Percentiles rank a stretch among this genome's conserved stretches.
Conservation (phyloP, 306 rosid species). For the Corylus avellana region DNA sequence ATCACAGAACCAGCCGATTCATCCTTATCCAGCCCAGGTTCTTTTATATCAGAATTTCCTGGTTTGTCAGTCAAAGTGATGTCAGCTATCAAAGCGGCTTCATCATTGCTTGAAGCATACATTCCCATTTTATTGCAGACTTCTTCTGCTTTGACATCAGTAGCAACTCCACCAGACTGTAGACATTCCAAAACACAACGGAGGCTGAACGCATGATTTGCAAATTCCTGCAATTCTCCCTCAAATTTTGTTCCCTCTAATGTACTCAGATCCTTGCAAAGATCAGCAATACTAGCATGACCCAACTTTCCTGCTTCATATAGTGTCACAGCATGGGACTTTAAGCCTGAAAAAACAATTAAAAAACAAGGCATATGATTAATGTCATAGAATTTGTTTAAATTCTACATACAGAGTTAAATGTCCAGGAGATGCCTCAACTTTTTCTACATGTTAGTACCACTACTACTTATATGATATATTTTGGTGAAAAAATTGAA, state of each 20-base stretch:
- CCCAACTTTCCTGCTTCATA: slow-evolving; percentile 97
- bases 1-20: slow-evolving; percentile 34
- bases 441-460: background rate
- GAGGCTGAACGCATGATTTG: slow-evolving; percentile 95
- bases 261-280: slow-evolving; percentile 89
- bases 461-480: background rate
- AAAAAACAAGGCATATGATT: slow-evolving; percentile 15
- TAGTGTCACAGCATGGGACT: slow-evolving; percentile 96
- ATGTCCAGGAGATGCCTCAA: background rate
- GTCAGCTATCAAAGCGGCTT: slow-evolving; percentile 42
- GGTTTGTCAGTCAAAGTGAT: slow-evolving; percentile 42
- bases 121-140: slow-evolving; percentile 36
- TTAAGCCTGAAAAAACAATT: slow-evolving; percentile 66
- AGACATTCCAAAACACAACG: slow-evolving; percentile 90
- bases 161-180: slow-evolving; percentile 73
- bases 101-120: slow-evolving; percentile 47
- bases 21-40: slow-evolving; percentile 33
- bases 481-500: background rate
- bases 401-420: background rate
- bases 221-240: slow-evolving; percentile 95
- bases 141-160: slow-evolving; percentile 46
- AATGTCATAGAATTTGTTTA: slow-evolving; percentile 10
- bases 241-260: slow-evolving; percentile 85
- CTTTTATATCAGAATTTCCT: slow-evolving; percentile 30
- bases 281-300: slow-evolving; percentile 87